These are phyloP conservation scores for Aspergillus sp. DNA, from an alignment of 2,329 filamentous ascomycete species.

Conservation along the genomic window DNA sequence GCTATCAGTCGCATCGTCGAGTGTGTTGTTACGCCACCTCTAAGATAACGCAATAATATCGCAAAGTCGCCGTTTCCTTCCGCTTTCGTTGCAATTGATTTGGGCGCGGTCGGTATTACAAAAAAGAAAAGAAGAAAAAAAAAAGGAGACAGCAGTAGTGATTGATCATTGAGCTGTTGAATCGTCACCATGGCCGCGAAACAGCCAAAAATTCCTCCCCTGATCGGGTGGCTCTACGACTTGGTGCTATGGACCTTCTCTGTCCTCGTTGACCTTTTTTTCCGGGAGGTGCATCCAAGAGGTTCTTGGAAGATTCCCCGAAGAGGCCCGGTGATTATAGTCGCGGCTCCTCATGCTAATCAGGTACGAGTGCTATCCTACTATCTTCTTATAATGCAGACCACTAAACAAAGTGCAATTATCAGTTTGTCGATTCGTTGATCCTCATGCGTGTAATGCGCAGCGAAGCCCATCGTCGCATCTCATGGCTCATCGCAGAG, in stretches of 20 bases:
- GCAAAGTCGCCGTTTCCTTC: too few species aligned
- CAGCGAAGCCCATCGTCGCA: constrained; percentile 76
- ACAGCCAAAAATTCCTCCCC: constrained; percentile 33
- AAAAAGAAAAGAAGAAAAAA: too few species aligned
- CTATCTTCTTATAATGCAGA: neutral
- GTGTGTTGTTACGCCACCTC: too few species aligned
- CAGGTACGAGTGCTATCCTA: constrained; percentile 51
- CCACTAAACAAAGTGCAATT: constrained; percentile 5
- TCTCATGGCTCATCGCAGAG: constrained; percentile 87
- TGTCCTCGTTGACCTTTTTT: constrained; percentile 88
- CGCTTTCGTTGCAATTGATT: too few species aligned
- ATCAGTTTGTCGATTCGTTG: constrained; percentile 85
- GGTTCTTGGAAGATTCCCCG: constrained; percentile 92
- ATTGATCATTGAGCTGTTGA: too few species aligned
- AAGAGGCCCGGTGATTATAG: constrained; percentile 82
- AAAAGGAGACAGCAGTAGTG: too few species aligned
- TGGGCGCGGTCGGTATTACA: too few species aligned
- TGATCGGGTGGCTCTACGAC: constrained; percentile 45
- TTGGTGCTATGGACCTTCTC: constrained; percentile 44
- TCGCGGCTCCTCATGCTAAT: constrained; percentile 94
- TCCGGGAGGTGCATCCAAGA: constrained; percentile 90
- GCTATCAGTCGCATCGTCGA: neutral
- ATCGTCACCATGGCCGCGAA: constrained; percentile 25
- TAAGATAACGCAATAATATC: too few species aligned
- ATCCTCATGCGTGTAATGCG: constrained; percentile 86